Conservation (phyloP, 2,329 filamentous ascomycete species). For the Xylaria sp. region DNA sequence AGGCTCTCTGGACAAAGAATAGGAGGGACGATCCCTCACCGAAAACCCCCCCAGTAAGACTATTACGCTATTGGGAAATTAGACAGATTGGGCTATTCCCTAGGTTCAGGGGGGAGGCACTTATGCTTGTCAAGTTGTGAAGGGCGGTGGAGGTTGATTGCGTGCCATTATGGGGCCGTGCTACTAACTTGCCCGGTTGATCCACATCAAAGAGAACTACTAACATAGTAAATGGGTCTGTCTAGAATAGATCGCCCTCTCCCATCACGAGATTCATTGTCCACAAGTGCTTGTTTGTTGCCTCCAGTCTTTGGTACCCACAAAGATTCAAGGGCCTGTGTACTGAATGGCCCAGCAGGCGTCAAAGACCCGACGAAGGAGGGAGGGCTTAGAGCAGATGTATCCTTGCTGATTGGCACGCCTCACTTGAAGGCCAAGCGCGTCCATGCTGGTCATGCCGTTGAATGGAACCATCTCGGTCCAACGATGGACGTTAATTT, state of each 20-base stretch:
- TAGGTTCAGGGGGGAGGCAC: slow-evolving; percentile 30
- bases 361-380: slow-evolving; percentile 17
- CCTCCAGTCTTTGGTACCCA: neutral
- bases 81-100: slow-evolving; percentile 41
- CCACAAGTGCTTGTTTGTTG: slow-evolving; percentile 10
- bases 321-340: slow-evolving; percentile 1
- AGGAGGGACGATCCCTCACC: slow-evolving; percentile 43
- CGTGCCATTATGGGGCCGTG: slow-evolving; percentile 22
- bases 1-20: slow-evolving; percentile 48
- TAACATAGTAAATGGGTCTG: slow-evolving; percentile 5
- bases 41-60: slow-evolving; percentile 21
- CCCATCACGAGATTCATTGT: slow-evolving; percentile 27
- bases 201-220: slow-evolving; percentile 22
- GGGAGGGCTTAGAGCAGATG: slow-evolving; percentile 5
- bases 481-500: slow-evolving; percentile 30
- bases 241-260: slow-evolving; percentile 24
- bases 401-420: slow-evolving; percentile 23
- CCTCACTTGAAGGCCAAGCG: slow-evolving; percentile 31
- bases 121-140: slow-evolving; percentile 20
- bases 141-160: slow-evolving; percentile 34
- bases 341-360: slow-evolving; percentile 14
- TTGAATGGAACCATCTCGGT: slow-evolving; percentile 25
- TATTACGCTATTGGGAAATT: slow-evolving; percentile 47
- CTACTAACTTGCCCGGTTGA: slow-evolving; percentile 23
- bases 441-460: slow-evolving; percentile 22